Evolutionary conservation across 768 basidiomycete species (phyloP), one percentile per base, ranked within the genome.

Genomic region (Rhodotorula graminis): DNA sequence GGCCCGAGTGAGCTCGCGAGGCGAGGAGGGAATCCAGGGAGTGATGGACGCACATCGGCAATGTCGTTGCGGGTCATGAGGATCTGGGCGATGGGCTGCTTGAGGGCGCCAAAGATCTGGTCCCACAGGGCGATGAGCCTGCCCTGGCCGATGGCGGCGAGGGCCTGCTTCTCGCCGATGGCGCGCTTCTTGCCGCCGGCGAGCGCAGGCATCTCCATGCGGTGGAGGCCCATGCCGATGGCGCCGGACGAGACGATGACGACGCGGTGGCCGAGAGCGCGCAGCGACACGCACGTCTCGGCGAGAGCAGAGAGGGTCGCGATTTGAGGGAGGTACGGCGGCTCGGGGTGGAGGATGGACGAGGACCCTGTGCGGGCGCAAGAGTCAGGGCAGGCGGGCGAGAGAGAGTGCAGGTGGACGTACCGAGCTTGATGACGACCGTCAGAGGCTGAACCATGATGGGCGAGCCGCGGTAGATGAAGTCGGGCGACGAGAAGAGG

Each of bases 61-160:
- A 99, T 97, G 80, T 99, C 96, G 60, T 91, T 93, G 68, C 96
- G 86, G 7, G 96, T 98, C 55, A 98, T 82, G 65, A 98, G 83
- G 61, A 99, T 88, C 81, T 99, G 96, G 0, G 93, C 96, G 61
- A 95, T 97, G 4, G 94, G 93, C 79, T 95, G 93, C 67, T 89
- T 93, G 42, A 99, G 83, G 78, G 94, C 91, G 8, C 91, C 87
- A 77, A 99, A 99, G 57, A 99, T 84, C 80, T 96, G 93, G 80
- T 99, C 96, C 91, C 92, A 99, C 19, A 99, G 83, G 0, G 93
- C 94, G 69, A 98, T 98, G 37, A 99, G 85, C 67, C 96, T 84
- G 16, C 96, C 94, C 83, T 99, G 96, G 1, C 96, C 96, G 61
- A 98, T 93, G 0, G 96, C 95, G 46, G 95, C 95, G 61, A 98